Conservation (phyloP, 257 asterid species). For the Jasminum sambac region DNA sequence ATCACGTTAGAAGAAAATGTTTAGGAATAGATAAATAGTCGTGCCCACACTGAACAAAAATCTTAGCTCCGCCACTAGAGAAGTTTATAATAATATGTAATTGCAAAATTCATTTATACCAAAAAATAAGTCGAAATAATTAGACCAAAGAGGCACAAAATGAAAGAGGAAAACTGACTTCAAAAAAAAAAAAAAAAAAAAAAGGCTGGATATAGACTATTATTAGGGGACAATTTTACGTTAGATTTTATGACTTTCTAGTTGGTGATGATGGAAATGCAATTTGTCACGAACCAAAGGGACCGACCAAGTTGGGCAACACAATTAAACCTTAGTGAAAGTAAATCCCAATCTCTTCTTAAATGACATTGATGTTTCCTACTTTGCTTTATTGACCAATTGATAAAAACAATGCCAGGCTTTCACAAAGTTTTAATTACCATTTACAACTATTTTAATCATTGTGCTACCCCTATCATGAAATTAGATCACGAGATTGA, state of each 20-base stretch:
- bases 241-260: neutral
- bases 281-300: neutral
- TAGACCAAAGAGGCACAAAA: too few species aligned
- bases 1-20: too few species aligned
- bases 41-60: too few species aligned
- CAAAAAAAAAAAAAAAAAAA: too few species aligned
- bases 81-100: too few species aligned
- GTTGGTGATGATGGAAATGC: constrained; percentile 2
- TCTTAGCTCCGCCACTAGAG: too few species aligned
- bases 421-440: neutral
- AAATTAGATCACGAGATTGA: neutral
- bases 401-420: neutral
- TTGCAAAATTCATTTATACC: too few species aligned
- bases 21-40: too few species aligned
- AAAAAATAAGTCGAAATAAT: too few species aligned
- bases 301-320: constrained; percentile 3
- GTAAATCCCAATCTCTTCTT: neutral
- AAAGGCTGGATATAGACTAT: neutral
- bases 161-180: too few species aligned
- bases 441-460: neutral
- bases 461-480: neutral
- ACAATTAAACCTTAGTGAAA: neutral
- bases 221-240: neutral
- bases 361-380: neutral
- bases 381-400: constrained; percentile 5